Percentiles rank a stretch among this genome's conserved stretches.
phyloP scores from a whole-genome alignment of 2,329 filamentous ascomycete species.

The Colletotrichum trifolii region DNA sequence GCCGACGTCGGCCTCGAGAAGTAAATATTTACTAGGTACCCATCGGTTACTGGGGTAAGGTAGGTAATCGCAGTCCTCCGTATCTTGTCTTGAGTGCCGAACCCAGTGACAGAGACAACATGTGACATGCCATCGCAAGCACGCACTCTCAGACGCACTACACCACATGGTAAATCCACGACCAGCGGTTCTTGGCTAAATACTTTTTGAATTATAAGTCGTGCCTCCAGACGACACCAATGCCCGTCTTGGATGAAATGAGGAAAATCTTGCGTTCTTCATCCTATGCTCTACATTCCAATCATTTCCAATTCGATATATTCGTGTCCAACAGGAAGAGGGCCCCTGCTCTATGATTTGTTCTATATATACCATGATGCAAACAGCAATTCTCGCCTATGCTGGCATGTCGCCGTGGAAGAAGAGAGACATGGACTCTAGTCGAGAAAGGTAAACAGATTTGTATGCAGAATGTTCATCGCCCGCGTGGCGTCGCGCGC shows the following conservation, averaged over 20 bases:
- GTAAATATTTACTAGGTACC: constrained; percentile 24
- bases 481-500: constrained; percentile 90
- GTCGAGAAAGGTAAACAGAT: constrained; percentile 95
- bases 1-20: constrained; percentile 28
- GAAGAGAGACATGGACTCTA: constrained; percentile 46
- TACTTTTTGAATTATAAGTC: too few species aligned
- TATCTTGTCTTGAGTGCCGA: neutral
- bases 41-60: constrained; percentile 12
- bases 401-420: neutral
- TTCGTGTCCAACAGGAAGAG: constrained; percentile 6
- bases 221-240: too few species aligned
- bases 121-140: neutral
- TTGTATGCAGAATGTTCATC: constrained; percentile 95
- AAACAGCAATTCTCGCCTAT: constrained; percentile 19
- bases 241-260: neutral
- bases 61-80: neutral
- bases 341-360: neutral
- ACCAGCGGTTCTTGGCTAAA: too few species aligned
- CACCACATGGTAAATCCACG: too few species aligned
- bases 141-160: too few species aligned
- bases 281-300: constrained; percentile 12
- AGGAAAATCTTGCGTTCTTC: constrained; percentile 9
- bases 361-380: constrained; percentile 12
- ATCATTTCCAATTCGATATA: constrained; percentile 6
- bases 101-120: neutral